Conservation (phyloP, 75 land plant genomes). For the Chamaecyparis obtusa region DNA sequence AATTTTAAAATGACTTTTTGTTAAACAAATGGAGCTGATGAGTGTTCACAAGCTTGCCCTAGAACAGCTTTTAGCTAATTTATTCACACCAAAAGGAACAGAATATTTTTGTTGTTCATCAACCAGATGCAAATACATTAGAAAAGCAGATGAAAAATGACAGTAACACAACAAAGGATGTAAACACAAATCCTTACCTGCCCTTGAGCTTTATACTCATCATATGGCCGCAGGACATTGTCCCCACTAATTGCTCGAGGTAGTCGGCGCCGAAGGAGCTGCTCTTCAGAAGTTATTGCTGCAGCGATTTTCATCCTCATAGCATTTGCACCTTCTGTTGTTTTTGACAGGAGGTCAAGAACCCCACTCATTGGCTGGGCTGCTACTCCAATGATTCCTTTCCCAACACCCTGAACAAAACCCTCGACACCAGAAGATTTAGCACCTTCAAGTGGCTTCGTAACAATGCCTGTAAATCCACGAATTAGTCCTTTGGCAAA, state of each 20-base stretch:
- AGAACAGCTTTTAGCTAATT: neutral
- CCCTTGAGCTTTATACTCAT: slow-evolving; percentile 91
- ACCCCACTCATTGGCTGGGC: slow-evolving; percentile 98
- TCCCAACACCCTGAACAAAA: slow-evolving; percentile 98
- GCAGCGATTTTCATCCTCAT: slow-evolving; percentile 89
- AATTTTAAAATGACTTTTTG: neutral
- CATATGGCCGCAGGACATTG: slow-evolving; percentile 88
- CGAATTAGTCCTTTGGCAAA: slow-evolving; percentile 93
- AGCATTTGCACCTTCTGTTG: slow-evolving; percentile 99
- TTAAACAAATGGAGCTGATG: neutral
- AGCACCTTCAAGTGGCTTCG: slow-evolving; percentile 99
- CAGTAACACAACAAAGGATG: neutral
- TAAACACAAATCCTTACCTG: slow-evolving; percentile 61
- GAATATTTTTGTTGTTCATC: neutral
- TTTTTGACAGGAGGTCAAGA: slow-evolving; percentile 92
- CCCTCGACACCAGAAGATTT: slow-evolving; percentile 97
- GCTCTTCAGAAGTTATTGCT: slow-evolving; percentile 89
- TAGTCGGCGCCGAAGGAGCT: slow-evolving; percentile 77
- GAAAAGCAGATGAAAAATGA: neutral
- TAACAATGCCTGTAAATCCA: slow-evolving; percentile 96
- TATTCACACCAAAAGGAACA: neutral
- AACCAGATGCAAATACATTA: neutral
- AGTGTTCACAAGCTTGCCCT: neutral
- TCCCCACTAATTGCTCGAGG: slow-evolving; percentile 97
- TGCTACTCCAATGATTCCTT: slow-evolving; percentile 95